A percentile compares a stretch with the other conserved stretches of the same genome.
Evolutionary conservation across 2,329 filamentous ascomycete genomes (phyloP).

Genomic region (Aspergillus bombycis): DNA sequence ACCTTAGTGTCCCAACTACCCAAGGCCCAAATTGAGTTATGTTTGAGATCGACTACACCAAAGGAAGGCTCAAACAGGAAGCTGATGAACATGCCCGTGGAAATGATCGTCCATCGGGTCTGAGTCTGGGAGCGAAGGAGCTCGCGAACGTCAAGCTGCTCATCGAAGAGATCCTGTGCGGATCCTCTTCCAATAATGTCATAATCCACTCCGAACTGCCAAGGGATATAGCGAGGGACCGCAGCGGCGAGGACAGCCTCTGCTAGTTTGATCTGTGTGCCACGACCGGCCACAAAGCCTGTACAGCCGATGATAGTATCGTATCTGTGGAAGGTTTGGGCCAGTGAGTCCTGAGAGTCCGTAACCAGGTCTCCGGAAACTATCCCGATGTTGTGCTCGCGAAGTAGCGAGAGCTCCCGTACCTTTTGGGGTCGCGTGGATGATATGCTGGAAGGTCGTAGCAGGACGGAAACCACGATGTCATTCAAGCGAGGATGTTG

Average conservation of each 20-base stretch:
- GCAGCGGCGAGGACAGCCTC: conserved; percentile 57
- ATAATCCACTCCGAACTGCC: conserved; percentile 77
- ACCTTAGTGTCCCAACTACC: conserved; percentile 65
- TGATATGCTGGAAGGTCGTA: conserved; percentile 55
- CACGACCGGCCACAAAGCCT: conserved; percentile 61
- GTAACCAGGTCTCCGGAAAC: conserved; percentile 51
- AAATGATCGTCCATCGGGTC: conserved; percentile 66
- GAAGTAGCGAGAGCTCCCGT: conserved; percentile 6
- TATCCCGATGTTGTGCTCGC: conserved; percentile 36
- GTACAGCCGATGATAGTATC: conserved; percentile 60
- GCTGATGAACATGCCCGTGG: conserved; percentile 71
- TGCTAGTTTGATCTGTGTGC: conserved; percentile 62
- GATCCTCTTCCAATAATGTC: conserved; percentile 63
- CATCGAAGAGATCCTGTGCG: conserved; percentile 68
- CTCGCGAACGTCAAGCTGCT: conserved; percentile 64
- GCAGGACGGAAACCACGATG: conserved; percentile 54
- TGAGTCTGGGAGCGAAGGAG: conserved; percentile 52
- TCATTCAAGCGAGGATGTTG: conserved; percentile 47
- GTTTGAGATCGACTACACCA: conserved; percentile 60
- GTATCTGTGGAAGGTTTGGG: conserved; percentile 43
- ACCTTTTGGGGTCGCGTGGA: conserved; percentile 18
- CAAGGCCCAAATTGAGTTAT: conserved; percentile 54
- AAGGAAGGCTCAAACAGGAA: conserved; percentile 68
- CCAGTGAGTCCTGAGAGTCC: conserved; percentile 41
- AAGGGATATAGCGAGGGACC: conserved; percentile 63